phyloP scores from a whole-genome alignment of 2,329 filamentous ascomycete genomes.

The Cladosporium colombiae region DNA sequence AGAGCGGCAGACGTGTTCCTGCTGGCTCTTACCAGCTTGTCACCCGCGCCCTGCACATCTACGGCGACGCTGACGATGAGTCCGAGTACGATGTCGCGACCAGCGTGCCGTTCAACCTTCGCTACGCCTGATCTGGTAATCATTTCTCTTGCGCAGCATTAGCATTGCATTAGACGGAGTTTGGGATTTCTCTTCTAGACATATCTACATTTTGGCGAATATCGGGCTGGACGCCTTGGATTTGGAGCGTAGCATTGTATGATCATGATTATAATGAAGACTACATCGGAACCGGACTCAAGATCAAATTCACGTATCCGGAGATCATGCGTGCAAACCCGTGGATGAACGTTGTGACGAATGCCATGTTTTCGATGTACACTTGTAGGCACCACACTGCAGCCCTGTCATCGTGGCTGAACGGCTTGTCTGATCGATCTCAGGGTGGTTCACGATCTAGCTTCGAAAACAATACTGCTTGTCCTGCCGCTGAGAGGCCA shows the following conservation, averaged over 20 bases:
- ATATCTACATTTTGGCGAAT: background rate
- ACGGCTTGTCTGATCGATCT: too few species aligned
- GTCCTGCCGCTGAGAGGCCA: too few species aligned
- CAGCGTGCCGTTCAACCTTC: slow-evolving; percentile 29
- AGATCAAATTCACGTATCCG: background rate
- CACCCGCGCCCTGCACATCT: slow-evolving; percentile 34
- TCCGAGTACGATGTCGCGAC: slow-evolving; percentile 32
- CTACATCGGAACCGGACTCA: background rate
- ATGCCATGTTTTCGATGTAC: too few species aligned
- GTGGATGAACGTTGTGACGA: too few species aligned
- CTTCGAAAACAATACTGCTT: too few species aligned
- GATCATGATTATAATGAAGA: background rate
- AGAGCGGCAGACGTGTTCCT: slow-evolving; percentile 31
- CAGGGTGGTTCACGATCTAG: too few species aligned
- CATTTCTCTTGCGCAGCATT: background rate
- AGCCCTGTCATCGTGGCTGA: too few species aligned
- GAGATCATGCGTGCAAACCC: too few species aligned
- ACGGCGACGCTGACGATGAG: slow-evolving; percentile 30
- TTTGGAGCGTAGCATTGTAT: background rate
- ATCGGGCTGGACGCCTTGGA: background rate
- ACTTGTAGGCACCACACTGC: too few species aligned
- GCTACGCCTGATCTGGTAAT: slow-evolving; percentile 15
- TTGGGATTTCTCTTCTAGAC: background rate
- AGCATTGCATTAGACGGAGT: background rate
- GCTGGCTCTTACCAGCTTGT: slow-evolving; percentile 35